These are phyloP conservation scores for Vararia minispora DNA, from an alignment of 768 basidiomycete genomes.

Conservation along the genomic window DNA sequence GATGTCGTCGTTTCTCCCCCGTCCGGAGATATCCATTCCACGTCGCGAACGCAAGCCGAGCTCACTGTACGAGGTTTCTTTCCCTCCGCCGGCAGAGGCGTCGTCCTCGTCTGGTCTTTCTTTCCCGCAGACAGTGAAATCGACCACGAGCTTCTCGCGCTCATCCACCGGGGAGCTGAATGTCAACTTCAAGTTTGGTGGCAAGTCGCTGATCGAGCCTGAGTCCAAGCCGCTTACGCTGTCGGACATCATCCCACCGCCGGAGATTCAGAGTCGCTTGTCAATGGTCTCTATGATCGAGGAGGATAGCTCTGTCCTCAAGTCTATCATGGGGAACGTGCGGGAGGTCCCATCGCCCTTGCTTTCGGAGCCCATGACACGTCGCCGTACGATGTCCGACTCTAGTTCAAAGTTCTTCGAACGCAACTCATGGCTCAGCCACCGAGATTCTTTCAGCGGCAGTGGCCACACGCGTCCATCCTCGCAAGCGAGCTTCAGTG, in stretches of 20 bases:
- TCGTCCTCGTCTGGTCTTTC: too few relatives aligned
- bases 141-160: constrained; percentile 22
- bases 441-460: too few relatives aligned
- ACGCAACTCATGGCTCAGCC: too few relatives aligned
- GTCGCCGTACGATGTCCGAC: constrained; percentile 32
- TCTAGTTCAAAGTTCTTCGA: constrained; percentile 26
- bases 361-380: too few relatives aligned
- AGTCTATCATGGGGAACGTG: constrained; percentile 18
- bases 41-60: neutral
- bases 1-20: constrained; percentile 5
- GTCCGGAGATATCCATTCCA: constrained; percentile 9
- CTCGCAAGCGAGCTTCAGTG: constrained; percentile 56
- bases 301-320: constrained; percentile 21
- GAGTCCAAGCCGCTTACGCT: constrained; percentile 36
- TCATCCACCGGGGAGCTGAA: constrained; percentile 61
- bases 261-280: constrained; percentile 35
- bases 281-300: constrained; percentile 31
- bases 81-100: constrained; percentile 3
- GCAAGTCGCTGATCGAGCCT: constrained; percentile 19
- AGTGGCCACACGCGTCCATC: constrained; percentile 25
- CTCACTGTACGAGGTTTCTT: constrained; percentile 1
- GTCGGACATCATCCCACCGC: constrained; percentile 68
- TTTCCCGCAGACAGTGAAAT: constrained; percentile 3
- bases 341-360: constrained; percentile 25
- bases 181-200: constrained; percentile 67